Conservation (phyloP, 2,329 filamentous ascomycete species). For the Coccinonectria pachysandricola region DNA sequence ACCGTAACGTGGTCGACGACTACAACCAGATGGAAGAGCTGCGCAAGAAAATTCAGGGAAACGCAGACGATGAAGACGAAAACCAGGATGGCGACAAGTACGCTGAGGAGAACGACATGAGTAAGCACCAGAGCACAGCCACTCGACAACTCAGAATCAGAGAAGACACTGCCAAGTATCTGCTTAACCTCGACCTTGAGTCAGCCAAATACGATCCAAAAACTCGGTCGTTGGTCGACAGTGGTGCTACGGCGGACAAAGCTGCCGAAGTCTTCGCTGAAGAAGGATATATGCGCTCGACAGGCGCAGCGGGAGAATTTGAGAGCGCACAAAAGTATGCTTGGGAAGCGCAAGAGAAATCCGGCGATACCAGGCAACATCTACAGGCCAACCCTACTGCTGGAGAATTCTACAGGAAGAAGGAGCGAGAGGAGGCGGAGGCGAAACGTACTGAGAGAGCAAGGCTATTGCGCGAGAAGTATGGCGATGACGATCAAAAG, state of each 20-base stretch:
- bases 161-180: conserved; percentile 95
- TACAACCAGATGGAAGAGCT: conserved; percentile 79
- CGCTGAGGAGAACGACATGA: conserved; percentile 95
- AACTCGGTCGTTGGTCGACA: conserved; percentile 81
- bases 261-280: conserved; percentile 79
- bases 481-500: conserved; percentile 57
- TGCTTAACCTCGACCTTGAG: conserved; percentile 88
- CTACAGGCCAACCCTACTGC: conserved; percentile 94
- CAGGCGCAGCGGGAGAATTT: conserved; percentile 87
- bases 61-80: conserved; percentile 39
- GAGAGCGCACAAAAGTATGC: conserved; percentile 82
- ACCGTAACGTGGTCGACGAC: conserved; percentile 76
- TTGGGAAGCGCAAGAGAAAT: conserved; percentile 87
- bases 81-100: conserved; percentile 61
- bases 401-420: conserved; percentile 73
- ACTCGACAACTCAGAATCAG: conserved; percentile 84
- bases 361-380: conserved; percentile 70
- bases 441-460: conserved; percentile 56
- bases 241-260: conserved; percentile 68
- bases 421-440: conserved; percentile 64
- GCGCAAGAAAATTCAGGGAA: conserved; percentile 41
- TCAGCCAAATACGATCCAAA: conserved; percentile 98
- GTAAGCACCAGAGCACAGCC: conserved; percentile 79
- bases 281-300: conserved; percentile 80
- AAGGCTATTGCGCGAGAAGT: conserved; percentile 68